A percentile compares a stretch with the other conserved stretches of the same genome.
phyloP scores from a whole-genome alignment of 257 asterid genomes.

The Nicotiana tabacum region DNA sequence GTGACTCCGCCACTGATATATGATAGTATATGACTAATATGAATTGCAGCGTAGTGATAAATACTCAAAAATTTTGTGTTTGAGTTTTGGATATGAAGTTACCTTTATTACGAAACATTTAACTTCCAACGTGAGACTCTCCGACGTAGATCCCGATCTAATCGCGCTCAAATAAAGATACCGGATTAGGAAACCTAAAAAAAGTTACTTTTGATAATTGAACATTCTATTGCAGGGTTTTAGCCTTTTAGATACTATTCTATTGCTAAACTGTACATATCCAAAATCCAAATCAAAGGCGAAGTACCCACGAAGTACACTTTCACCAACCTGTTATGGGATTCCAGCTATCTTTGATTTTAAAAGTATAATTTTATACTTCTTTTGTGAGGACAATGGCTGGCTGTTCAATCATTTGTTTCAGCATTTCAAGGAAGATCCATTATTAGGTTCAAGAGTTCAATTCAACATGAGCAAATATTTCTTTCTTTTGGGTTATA shows the following conservation, averaged over 20 bases:
- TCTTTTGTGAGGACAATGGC: not conserved
- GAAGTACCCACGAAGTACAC: slow-evolving; percentile 7
- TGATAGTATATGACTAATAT: too few species aligned
- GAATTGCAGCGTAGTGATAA: too few species aligned
- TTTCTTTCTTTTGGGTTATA: not conserved
- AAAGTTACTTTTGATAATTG: not conserved
- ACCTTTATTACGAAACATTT: too few species aligned
- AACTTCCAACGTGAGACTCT: too few species aligned
- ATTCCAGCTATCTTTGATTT: not conserved
- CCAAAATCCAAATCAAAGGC: not conserved
- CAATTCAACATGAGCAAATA: not conserved
- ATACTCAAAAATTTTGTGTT: too few species aligned
- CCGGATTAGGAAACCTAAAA: too few species aligned
- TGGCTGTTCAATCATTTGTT: not conserved
- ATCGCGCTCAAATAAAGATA: too few species aligned
- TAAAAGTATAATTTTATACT: not conserved
- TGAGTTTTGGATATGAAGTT: too few species aligned
- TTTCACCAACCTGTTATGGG: not conserved
- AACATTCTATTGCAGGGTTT: not conserved
- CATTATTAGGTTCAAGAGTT: not conserved
- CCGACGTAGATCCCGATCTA: too few species aligned
- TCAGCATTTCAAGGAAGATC: not conserved
- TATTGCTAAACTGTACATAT: not conserved
- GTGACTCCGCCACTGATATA: too few species aligned
- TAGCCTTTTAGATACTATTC: not conserved